These are phyloP conservation scores for Colletotrichum falcatum DNA, from an alignment of 2,329 filamentous ascomycete genomes.

Conservation along the genomic window DNA sequence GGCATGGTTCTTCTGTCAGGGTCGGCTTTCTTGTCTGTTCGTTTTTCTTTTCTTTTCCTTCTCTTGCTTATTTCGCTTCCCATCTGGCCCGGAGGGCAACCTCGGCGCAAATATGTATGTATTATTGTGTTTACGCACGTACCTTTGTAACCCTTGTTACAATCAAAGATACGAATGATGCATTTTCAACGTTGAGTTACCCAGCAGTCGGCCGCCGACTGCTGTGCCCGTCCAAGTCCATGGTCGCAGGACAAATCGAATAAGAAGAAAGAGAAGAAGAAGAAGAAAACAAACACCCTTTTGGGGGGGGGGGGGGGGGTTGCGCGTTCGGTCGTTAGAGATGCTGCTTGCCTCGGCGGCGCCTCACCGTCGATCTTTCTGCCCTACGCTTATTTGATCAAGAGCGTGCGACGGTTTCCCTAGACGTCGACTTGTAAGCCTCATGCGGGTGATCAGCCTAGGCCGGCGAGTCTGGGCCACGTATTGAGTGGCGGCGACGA, in stretches of 20 bases:
- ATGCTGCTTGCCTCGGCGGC: slow-evolving; percentile 16
- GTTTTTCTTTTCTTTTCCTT: slow-evolving; percentile 1
- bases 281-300: too few species aligned
- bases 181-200: not conserved
- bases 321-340: slow-evolving; percentile 4
- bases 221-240: not conserved
- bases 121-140: slow-evolving; percentile 16
- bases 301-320: not conserved
- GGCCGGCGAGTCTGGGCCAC: not conserved
- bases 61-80: not conserved
- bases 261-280: too few species aligned
- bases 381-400: slow-evolving; percentile 36
- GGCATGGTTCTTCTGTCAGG: slow-evolving; percentile 13
- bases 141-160: slow-evolving; percentile 9
- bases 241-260: not conserved
- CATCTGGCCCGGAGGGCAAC: not conserved
- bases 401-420: not conserved
- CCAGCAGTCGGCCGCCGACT: not conserved
- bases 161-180: slow-evolving; percentile 28
- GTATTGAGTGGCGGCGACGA: not conserved
- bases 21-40: slow-evolving; percentile 1
- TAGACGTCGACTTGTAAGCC: slow-evolving; percentile 17
- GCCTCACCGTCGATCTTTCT: slow-evolving; percentile 38
- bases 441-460: slow-evolving; percentile 33
- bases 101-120: slow-evolving; percentile 7